A percentile compares a stretch with the other conserved stretches of the same genome.
Evolutionary conservation across 257 asterid genomes (phyloP).

Genomic region (Petrea volubilis): DNA sequence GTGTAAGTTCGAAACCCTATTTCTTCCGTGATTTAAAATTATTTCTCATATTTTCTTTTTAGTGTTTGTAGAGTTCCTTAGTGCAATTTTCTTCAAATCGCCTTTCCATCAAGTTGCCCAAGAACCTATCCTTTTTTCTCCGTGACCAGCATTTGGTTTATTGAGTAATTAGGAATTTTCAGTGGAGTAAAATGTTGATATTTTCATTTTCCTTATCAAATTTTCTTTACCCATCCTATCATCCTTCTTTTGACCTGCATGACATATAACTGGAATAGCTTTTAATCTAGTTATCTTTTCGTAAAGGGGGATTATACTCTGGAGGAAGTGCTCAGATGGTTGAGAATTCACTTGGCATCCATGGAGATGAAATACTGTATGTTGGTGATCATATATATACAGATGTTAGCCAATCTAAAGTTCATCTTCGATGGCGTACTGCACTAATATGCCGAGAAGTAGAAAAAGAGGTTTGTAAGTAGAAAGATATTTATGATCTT

Average conservation of each 20-base stretch:
- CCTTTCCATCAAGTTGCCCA: background rate
- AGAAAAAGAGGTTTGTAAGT: conserved; percentile 73
- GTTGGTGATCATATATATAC: conserved; percentile 95
- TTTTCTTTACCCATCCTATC: background rate
- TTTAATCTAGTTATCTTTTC: conserved; percentile 8
- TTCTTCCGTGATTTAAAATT: background rate
- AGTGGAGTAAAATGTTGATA: background rate
- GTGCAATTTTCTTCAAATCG: background rate
- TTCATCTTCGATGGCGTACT: conserved; percentile 95
- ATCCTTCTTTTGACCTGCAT: background rate
- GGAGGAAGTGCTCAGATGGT: conserved; percentile 97
- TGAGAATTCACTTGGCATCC: conserved; percentile 78
- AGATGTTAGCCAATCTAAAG: conserved; percentile 91
- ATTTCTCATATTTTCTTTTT: background rate
- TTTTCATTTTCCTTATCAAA: background rate
- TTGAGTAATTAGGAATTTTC: background rate
- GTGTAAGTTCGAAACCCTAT: background rate
- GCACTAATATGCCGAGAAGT: conserved; percentile 88
- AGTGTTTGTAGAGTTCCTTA: background rate
- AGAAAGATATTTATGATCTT: background rate
- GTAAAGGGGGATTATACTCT: conserved; percentile 78
- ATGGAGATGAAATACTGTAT: conserved; percentile 88
- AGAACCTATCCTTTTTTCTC: background rate
- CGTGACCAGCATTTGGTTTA: background rate
- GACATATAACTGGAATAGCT: background rate